phyloP scores from a whole-genome alignment of 2,329 filamentous ascomycete genomes.

The Lecanosticta acicola region DNA sequence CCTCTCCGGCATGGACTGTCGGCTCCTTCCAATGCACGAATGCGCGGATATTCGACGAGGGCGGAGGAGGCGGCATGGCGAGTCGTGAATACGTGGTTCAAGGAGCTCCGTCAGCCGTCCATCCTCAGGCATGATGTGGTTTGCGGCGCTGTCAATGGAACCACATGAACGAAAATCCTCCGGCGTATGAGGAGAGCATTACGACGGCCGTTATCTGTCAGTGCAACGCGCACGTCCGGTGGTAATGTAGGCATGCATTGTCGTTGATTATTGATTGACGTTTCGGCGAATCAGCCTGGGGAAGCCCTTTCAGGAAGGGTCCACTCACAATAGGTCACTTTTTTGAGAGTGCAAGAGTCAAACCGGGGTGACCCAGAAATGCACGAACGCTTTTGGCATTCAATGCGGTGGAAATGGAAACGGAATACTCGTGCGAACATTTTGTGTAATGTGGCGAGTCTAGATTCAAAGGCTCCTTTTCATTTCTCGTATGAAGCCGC shows the following conservation, averaged over 20 bases:
- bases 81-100: neutral
- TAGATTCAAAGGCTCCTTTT: neutral
- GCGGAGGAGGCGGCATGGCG: constrained; percentile 9
- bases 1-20: constrained; percentile 92
- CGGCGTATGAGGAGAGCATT: neutral
- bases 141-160: neutral
- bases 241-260: neutral
- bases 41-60: constrained; percentile 73
- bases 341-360: neutral
- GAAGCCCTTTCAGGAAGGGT: neutral
- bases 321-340: neutral
- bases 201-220: neutral
- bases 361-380: neutral
- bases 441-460: neutral
- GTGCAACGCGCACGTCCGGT: neutral
- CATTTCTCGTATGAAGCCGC: neutral
- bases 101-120: neutral
- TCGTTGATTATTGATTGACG: neutral
- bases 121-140: neutral
- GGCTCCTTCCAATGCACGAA: constrained; percentile 93
- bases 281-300: neutral
- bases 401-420: too few species aligned
- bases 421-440: too few species aligned
- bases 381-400: neutral
- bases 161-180: neutral